Evolutionary conservation across 768 basidiomycete genomes (phyloP), one percentile per base, ranked within the genome.

Genomic region (Neoboletus brunneissimus): DNA sequence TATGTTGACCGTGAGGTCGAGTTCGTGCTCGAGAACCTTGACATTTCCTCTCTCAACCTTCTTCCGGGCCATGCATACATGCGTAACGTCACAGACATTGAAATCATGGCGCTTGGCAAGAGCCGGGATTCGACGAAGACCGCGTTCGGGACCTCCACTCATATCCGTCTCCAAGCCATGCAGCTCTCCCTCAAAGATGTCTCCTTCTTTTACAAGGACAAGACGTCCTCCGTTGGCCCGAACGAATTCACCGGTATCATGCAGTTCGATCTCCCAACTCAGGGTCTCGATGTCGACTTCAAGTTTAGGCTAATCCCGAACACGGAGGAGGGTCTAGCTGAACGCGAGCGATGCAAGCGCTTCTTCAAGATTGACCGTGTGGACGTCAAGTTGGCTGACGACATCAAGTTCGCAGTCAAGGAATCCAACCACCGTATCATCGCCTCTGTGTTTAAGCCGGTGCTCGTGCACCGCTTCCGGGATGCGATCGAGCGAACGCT

Each of bases 151-250:
- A 77, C 85, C 0, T 76, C 87, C 55, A 89, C 86, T 0, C 86
- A 86, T 44, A 76, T 89, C 40, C 82, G 80, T 48, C 71, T 84
- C 23, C 84, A 86, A 56, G 88, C 85, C 1, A 68, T 90, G 0
- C 86, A 87, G 60, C 77, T 90, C 31, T 64, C 73, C 10, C 78
- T 89, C 44, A 72, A 77, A 56, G 83, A 89, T 32, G 80, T 90
- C 0, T 88, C 88, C 0, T 90, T 90, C 75, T 89, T 80, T 70
- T 89, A 87, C 70, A 79, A 78, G 37, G 87, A 90, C 70, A 83
- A 86, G 63, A 72, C 69, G 2, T 73, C 82, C 4, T 71, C 76
- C 4, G 54, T 87, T 42, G 78, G 81, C 0, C 85, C 85, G 0
- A 72, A 70, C 48, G 80, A 85, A 49, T 83, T 81, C 67, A 83